Base-by-base conservation (phyloP, 2,329 filamentous ascomycete species). In the Macroventuria anomochaeta region DNA sequence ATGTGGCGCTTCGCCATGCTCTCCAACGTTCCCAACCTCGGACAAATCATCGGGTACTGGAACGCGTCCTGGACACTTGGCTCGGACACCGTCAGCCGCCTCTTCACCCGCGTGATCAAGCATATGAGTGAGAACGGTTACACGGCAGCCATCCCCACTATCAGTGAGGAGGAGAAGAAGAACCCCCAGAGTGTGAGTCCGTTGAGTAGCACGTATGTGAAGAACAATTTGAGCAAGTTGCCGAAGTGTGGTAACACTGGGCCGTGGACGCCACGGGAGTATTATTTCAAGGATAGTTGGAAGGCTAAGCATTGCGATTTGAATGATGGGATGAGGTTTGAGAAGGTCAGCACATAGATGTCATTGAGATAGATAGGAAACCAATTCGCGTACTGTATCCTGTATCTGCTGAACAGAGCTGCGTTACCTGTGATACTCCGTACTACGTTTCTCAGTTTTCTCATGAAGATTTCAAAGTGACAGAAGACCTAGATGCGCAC, bases 1-100 rank as follows among this genome's bases (percentile, higher is more conserved):
- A 70, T 83, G 11, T 89, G 86, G 86, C 83, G 83, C 61, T 76
- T 79, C 6, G 73, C 79, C 38, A 87, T 89, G 85, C 67, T 89
- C 1, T 78, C 87, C 57, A 83, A 83, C 39, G 71, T 88, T 2
- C 87, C 86, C 1, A 89, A 89, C 64, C 53, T 84, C 6, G 73
- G 81, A 18, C 79, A 85, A 62, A 77, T 85, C 12, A 75, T 85
- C 10, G 86, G 87, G 3, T 89, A 88, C 69, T 79, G 80, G 23
- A 81, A 85, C 33, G 80, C 80, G 0, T 80, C 81, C 0, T 89
- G 86, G 86, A 88, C 85, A 0, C 75, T 87, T 0, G 85, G 84
- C 1, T 80, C 82, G 0, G 85, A 89, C 53, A 78, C 77, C 0
- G 81, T 81, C 1, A 78, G 78, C 0, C 74, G 75, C 21, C 75